phyloP scores from a whole-genome alignment of 306 rosid genomes.

The Cicer judaicum region DNA sequence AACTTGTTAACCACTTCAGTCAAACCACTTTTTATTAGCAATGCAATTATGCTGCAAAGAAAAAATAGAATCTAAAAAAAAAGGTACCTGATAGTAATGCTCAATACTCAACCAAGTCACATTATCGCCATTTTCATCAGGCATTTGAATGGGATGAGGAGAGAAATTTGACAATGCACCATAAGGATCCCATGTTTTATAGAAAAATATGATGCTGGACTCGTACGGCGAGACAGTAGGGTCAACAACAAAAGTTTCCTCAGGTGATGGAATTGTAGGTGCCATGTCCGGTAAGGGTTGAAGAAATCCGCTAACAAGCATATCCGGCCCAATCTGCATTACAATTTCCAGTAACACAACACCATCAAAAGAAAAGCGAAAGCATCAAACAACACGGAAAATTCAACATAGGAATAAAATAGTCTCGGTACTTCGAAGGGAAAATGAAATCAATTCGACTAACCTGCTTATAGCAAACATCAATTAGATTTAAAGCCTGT shows the following conservation, averaged over 20 bases:
- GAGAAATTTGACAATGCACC: slow-evolving; percentile 94
- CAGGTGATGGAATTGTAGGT: slow-evolving; percentile 79
- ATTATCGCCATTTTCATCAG: slow-evolving; percentile 65
- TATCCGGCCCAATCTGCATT: slow-evolving; percentile 87
- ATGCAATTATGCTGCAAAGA: slow-evolving; percentile 14
- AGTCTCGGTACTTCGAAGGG: slow-evolving; percentile 18
- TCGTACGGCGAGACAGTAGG: slow-evolving; percentile 82
- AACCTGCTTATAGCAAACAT: slow-evolving; percentile 87
- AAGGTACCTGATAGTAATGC: slow-evolving; percentile 90
- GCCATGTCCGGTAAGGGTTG: slow-evolving; percentile 78
- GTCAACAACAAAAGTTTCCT: slow-evolving; percentile 80
- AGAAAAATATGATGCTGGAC: slow-evolving; percentile 75
- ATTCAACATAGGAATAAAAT: neutral
- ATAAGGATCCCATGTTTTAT: slow-evolving; percentile 89
- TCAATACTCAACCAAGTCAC: slow-evolving; percentile 83
- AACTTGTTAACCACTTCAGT: too few relatives aligned
- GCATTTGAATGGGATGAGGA: slow-evolving; percentile 81
- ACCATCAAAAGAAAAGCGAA: slow-evolving; percentile 24
- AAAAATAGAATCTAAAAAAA: slow-evolving; percentile 28
- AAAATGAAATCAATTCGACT: slow-evolving; percentile 25
- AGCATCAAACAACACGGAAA: neutral
- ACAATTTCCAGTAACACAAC: slow-evolving; percentile 38
- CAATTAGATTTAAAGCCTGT: slow-evolving; percentile 83
- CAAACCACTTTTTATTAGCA: slow-evolving; percentile 1
- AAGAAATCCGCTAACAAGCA: slow-evolving; percentile 88